A percentile compares a stretch with the other conserved stretches of the same genome.
Conservation (phyloP, 805 yeast genomes). For the Lipomyces chichibuensis region DNA sequence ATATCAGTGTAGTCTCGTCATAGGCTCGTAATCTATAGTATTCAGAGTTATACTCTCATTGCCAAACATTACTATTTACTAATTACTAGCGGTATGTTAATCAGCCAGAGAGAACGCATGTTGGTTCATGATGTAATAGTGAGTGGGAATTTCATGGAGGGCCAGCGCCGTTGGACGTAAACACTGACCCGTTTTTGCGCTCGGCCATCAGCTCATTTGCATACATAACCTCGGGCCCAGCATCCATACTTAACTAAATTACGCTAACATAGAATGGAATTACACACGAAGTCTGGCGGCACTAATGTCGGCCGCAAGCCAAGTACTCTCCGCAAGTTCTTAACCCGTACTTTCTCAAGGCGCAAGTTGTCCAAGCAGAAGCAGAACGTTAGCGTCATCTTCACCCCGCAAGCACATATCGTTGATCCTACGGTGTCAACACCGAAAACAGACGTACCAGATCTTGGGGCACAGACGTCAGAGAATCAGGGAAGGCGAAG, state of each 20-base stretch:
- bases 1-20: background rate
- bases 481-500: background rate
- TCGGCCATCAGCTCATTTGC: background rate
- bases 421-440: background rate
- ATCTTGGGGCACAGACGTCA: background rate
- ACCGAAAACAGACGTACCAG: background rate
- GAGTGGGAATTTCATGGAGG: background rate
- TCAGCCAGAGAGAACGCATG: background rate
- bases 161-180: background rate
- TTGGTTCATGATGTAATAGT: background rate
- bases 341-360: conserved; percentile 19
- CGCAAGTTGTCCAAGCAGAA: conserved; percentile 12
- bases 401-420: background rate
- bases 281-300: background rate
- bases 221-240: background rate
- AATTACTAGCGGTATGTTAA: background rate
- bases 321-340: conserved; percentile 12
- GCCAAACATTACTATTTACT: background rate
- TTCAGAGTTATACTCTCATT: background rate
- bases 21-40: background rate
- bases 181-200: background rate
- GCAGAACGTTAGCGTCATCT: background rate
- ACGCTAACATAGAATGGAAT: background rate
- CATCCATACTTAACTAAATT: background rate
- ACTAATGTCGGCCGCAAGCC: background rate